phyloP scores from a whole-genome alignment of 164 flowering plant species.

The Aristolochia contorta region DNA sequence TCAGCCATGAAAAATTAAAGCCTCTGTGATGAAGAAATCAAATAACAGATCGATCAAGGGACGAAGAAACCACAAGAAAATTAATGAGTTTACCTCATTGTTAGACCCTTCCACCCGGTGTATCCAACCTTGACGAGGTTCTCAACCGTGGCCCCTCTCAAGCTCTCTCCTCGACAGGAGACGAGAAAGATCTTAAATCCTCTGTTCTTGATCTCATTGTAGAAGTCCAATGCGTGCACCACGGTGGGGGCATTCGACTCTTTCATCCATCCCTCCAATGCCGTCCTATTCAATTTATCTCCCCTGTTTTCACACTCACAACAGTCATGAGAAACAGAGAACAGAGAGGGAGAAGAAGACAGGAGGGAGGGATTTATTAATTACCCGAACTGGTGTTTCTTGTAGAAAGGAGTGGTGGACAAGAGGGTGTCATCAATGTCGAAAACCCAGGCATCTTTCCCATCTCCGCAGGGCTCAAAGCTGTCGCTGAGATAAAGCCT shows the following conservation, averaged over 20 bases:
- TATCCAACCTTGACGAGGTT: conserved; percentile 57
- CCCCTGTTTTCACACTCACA: conserved; percentile 29
- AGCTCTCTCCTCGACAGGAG: conserved; percentile 49
- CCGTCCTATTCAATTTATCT: conserved; percentile 37
- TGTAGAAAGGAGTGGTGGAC: conserved; percentile 59
- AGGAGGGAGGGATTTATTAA: no score
- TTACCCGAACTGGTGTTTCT: conserved; percentile 59
- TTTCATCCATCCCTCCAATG: conserved; percentile 53
- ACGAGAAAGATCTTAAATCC: conserved; percentile 52
- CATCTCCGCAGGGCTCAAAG: conserved; percentile 35
- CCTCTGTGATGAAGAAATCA: neutral
- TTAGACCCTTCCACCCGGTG: conserved; percentile 55
- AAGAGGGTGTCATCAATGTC: conserved; percentile 63
- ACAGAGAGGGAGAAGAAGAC: no score
- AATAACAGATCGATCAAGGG: neutral
- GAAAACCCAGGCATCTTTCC: conserved; percentile 67
- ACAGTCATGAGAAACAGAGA: no score
- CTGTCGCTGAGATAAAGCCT: conserved; percentile 28
- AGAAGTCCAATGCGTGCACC: conserved; percentile 31
- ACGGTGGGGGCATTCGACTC: conserved; percentile 52
- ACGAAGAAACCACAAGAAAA: neutral
- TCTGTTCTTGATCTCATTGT: conserved; percentile 42
- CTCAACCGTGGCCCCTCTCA: conserved; percentile 54
- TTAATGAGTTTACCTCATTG: conserved; percentile 32
- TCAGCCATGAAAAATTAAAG: neutral